Conservation (phyloP, 257 asterid species). For the Fraxinus excelsior region DNA sequence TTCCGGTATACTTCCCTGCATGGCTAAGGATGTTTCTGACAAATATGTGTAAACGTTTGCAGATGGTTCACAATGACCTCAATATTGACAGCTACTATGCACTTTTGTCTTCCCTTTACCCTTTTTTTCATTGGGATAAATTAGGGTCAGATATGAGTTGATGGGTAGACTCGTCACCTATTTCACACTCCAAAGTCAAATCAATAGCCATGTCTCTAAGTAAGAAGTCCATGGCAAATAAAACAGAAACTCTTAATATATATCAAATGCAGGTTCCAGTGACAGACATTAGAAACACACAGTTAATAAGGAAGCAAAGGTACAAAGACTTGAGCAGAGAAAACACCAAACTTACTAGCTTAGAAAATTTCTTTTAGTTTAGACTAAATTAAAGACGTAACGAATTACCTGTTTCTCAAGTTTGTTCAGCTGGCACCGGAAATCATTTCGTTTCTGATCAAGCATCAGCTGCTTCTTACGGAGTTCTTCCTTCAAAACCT, state of each 20-base stretch:
- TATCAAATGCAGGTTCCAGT: conserved; percentile 10
- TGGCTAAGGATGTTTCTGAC: neutral
- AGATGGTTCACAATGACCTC: neutral
- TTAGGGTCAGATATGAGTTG: neutral
- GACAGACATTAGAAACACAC: neutral
- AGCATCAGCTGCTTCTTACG: conserved; percentile 98
- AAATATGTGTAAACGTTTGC: neutral
- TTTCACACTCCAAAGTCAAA: neutral
- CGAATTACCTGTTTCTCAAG: conserved; percentile 80
- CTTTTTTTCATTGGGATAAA: neutral
- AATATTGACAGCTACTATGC: neutral
- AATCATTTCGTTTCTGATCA: conserved; percentile 84
- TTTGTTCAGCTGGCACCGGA: conserved; percentile 67
- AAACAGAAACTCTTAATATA: conserved; percentile 2
- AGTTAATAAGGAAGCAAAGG: neutral
- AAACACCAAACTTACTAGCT: neutral
- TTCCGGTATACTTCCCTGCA: neutral
- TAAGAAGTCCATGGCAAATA: neutral
- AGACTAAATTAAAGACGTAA: conserved; percentile 28
- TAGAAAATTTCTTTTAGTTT: conserved; percentile 13
- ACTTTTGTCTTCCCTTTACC: neutral
- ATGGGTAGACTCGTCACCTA: neutral
- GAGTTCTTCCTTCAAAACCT: conserved; percentile 84
- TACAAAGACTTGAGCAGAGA: conserved; percentile 4
- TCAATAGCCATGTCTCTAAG: conserved; percentile 14